phyloP scores from a whole-genome alignment of 441 rosid genomes.

The Populus hybrid region DNA sequence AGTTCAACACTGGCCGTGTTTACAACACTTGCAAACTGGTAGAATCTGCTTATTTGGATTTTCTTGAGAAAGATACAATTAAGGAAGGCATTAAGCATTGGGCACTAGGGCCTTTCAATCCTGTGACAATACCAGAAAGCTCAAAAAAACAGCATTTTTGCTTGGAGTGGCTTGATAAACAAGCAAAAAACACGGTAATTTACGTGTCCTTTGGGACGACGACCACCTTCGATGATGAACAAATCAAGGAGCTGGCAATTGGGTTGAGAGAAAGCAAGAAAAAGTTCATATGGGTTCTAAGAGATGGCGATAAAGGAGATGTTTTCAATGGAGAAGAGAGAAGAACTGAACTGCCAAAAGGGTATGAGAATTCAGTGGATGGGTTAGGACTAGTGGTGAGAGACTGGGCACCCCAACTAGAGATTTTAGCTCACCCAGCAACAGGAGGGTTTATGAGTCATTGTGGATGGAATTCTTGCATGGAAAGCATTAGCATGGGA shows the following conservation, averaged over 20 bases:
- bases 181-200: slow-evolving; percentile 35
- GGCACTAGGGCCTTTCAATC: slow-evolving; percentile 52
- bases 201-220: slow-evolving; percentile 58
- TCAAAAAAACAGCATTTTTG: slow-evolving; percentile 15
- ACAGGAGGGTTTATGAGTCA: slow-evolving; percentile 57
- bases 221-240: slow-evolving; percentile 34
- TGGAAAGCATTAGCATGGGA: slow-evolving; percentile 60
- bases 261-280: slow-evolving; percentile 44
- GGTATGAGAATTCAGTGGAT: slow-evolving; percentile 35
- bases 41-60: slow-evolving; percentile 33
- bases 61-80: slow-evolving; percentile 17
- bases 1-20: slow-evolving; percentile 24
- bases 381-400: slow-evolving; percentile 38
- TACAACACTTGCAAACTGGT: slow-evolving; percentile 41
- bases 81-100: slow-evolving; percentile 20
- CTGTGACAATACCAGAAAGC: slow-evolving; percentile 4
- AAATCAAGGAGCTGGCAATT: slow-evolving; percentile 38
- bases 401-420: slow-evolving; percentile 61
- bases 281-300: slow-evolving; percentile 55
- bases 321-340: slow-evolving; percentile 20
- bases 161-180: slow-evolving; percentile 55
- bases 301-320: slow-evolving; percentile 57
- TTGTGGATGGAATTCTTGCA: slow-evolving; percentile 69
- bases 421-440: slow-evolving; percentile 46
- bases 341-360: slow-evolving; percentile 29